A percentile compares a stretch with the other conserved stretches of the same genome.
phyloP scores from a whole-genome alignment of 2,329 filamentous ascomycete genomes.

The Mollisia scopiformis region DNA sequence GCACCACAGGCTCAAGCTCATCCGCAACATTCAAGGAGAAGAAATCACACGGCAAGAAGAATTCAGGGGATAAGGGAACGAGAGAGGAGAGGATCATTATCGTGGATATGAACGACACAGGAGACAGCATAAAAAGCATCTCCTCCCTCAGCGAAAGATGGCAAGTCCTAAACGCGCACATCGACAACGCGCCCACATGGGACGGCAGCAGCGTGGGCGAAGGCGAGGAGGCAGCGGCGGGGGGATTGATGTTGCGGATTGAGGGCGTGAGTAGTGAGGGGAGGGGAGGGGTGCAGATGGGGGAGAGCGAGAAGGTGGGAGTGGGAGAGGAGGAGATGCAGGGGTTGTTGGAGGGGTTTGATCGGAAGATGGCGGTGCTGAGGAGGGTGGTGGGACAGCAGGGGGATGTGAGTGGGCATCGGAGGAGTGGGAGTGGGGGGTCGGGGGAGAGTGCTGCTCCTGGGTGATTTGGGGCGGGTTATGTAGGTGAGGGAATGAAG shows the following conservation, averaged over 20 bases:
- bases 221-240: constrained; percentile 25
- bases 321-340: constrained; percentile 50
- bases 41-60: not conserved
- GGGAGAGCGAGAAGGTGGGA: constrained; percentile 4
- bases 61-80: constrained; percentile 8
- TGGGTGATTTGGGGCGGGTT: not conserved
- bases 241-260: constrained; percentile 60
- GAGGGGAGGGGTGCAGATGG: not conserved
- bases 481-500: not conserved
- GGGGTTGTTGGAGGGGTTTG: constrained; percentile 58
- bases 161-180: constrained; percentile 59
- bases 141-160: constrained; percentile 77
- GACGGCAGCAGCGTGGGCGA: constrained; percentile 49
- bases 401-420: not conserved
- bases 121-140: constrained; percentile 65
- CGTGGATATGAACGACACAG: constrained; percentile 53
- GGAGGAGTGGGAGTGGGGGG: not conserved
- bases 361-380: constrained; percentile 57
- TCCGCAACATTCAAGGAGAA: not conserved
- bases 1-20: not conserved
- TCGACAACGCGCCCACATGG: constrained; percentile 66
- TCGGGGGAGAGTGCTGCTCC: not conserved
- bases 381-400: constrained; percentile 40
- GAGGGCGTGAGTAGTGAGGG: constrained; percentile 53
- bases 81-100: constrained; percentile 50